Base-by-base conservation (phyloP, 2,329 filamentous ascomycete genomes). In the Penicillium sp. region DNA sequence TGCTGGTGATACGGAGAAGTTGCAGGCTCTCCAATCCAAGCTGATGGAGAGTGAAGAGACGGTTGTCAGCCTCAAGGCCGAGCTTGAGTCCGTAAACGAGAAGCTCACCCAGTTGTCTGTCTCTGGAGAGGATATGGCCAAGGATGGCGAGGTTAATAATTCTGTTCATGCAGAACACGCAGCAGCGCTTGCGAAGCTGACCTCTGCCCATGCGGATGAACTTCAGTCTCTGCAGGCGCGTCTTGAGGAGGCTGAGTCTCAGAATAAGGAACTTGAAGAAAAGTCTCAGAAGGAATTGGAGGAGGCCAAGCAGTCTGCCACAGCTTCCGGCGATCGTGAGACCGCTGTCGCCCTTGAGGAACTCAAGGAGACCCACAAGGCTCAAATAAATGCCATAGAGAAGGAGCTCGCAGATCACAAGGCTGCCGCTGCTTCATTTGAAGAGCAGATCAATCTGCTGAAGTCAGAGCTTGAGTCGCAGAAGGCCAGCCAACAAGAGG, bases 221-320 rank as follows among this genome's bases (percentile, higher is more conserved):
- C 57, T 73, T 45, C 62, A 68, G 42, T 59, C 62, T 21, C 49
- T 74, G 49, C 67, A 68, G 43, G 47, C 47, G 2, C 68, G 70
- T 31, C 57, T 74, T 12, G 64, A 69, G 16, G 72, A 75, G 46
- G 65, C 65, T 0, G 72, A 76, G 44, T 44, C 57, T 6, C 67
- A 69, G 49, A 66, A 65, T 16, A 70, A 72, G 47, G 69, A 73
- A 18, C 49, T 73, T 24, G 70, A 72, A 49, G 67, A 70, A 33
- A 70, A 66, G 47, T 70, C 69, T 6, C 49, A 66, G 9, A 67
- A 70, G 49, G 70, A 75, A 10, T 51, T 76, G 9, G 73, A 75
- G 38, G 68, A 70, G 38, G 72, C 70, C 21, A 69, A 70, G 45
- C 62, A 71, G 47, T 59, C 65, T 2, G 73, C 73, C 2, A 54